Conservation (phyloP, 371 early-diverging fungal genomes). For the Mortierella sp. region DNA sequence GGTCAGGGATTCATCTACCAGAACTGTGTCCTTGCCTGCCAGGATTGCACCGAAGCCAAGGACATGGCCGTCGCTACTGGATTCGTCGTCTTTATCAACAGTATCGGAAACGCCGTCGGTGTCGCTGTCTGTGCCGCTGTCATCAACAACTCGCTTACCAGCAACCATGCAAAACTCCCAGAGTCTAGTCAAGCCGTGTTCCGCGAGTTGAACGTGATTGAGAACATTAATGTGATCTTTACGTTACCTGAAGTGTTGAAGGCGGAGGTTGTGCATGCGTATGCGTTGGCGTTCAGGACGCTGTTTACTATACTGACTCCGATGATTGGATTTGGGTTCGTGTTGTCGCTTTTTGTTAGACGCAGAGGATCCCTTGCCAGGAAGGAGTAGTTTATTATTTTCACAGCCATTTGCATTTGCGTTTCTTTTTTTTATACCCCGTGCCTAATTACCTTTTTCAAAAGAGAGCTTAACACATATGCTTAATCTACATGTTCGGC, state of each 20-base stretch:
- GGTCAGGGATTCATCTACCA: conserved; percentile 43
- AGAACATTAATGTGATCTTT: conserved; percentile 23
- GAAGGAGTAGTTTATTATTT: too few relatives aligned
- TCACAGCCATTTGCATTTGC: too few relatives aligned
- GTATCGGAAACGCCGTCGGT: conserved; percentile 13
- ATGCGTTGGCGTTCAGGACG: conserved; percentile 48
- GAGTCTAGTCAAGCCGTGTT: conserved; percentile 21
- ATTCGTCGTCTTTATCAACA: conserved; percentile 55
- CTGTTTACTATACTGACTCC: conserved; percentile 54
- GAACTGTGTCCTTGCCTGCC: not conserved
- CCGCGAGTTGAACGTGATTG: conserved; percentile 37
- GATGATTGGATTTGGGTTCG: conserved; percentile 43
- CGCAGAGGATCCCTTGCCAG: conserved; percentile 20
- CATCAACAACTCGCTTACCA: conserved; percentile 47
- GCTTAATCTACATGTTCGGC: too few relatives aligned
- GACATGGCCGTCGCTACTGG: conserved; percentile 60
- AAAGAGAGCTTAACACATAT: too few relatives aligned
- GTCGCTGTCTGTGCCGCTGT: conserved; percentile 57
- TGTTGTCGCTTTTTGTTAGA: conserved; percentile 46
- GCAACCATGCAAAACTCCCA: conserved; percentile 32
- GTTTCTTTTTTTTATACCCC: too few relatives aligned
- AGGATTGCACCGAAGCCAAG: conserved; percentile 48
- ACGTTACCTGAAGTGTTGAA: conserved; percentile 37
- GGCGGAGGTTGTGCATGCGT: conserved; percentile 36
- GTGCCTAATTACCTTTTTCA: too few relatives aligned